Evolutionary conservation across 164 flowering plant genomes (phyloP), one percentile per base, ranked within the genome.

Genomic region (Piper betle): DNA sequence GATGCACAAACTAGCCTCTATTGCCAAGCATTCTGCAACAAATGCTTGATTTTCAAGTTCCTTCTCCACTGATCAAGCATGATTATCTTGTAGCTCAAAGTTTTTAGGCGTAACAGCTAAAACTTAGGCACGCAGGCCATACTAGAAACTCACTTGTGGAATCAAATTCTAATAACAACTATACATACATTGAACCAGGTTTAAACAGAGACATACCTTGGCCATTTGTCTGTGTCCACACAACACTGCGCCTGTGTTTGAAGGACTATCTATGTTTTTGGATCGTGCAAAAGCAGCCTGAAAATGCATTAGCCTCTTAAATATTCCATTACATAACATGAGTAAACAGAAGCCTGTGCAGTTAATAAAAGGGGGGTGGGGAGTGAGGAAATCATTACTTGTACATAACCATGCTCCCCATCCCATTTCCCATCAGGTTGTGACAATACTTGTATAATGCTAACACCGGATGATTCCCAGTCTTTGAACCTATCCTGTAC

Each of bases 181-280:
- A n/a, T n/a, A n/a, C n/a, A n/a, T n/a, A n/a, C n/a, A n/a, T n/a
- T n/a, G n/a, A n/a, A n/a, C n/a, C n/a, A n/a, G n/a, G n/a, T n/a
- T n/a, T 13, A 41, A 63, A 55, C 42, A 6, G 37, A 33, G n/a
- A 64, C 66, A 9, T 56, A 92, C 98, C 98, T 92, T 96, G 48
- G 91, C 48, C 96, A 92, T 89, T 76, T 83, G 87, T 69, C 76
- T 85, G 65, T 87, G 98, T 39, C 98, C 98, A 70, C 98, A 92
- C 37, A 92, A 84, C 66, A 92, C 84, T 25, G 76, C 89, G 57
- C 88, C 98, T 41, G 93, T 83, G 16, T 83, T 77, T 40, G 50
- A 42, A 53, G 95, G 88, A 52, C 65, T 73, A 55, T 54, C 66
- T 59, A 74, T 70, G 53, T 76, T 64, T 68, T 84, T 82, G 53